Evolutionary conservation across 23 red algal genomes (phyloP).

Genomic region (Rhodosorus marinus): DNA sequence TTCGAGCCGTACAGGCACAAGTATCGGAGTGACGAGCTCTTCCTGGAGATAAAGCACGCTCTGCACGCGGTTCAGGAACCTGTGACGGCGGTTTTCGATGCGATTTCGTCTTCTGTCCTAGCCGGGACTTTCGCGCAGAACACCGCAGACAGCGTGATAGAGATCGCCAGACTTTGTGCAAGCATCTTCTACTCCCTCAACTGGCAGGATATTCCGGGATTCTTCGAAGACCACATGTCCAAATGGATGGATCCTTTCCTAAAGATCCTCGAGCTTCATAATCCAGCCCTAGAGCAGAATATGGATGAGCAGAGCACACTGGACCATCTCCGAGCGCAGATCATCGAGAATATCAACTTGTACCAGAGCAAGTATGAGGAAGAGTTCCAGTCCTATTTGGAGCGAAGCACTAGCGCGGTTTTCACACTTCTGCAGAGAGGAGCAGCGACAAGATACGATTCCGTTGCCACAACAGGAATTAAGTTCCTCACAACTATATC

Average conservation of each 20-base stretch:
- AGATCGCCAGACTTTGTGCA: constrained; percentile 12
- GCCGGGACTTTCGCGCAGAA: constrained; percentile 5
- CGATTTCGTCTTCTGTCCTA: neutral
- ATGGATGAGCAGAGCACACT: constrained; percentile 17
- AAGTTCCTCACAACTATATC: constrained; percentile 63
- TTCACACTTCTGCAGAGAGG: constrained; percentile 55
- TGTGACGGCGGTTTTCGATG: constrained; percentile 17
- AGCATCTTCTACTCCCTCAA: constrained; percentile 70
- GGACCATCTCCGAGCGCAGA: constrained; percentile 33
- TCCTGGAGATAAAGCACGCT: constrained; percentile 57
- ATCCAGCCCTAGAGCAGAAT: constrained; percentile 10
- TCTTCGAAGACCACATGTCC: constrained; percentile 81
- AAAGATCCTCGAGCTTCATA: constrained; percentile 31
- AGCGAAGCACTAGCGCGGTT: constrained; percentile 22
- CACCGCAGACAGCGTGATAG: constrained; percentile 13
- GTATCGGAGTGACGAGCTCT: constrained; percentile 61
- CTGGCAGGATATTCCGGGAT: constrained; percentile 90
- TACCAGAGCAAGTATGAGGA: constrained; percentile 86
- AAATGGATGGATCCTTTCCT: constrained; percentile 40
- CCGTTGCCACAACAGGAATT: constrained; percentile 64
- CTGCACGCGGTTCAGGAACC: constrained; percentile 25
- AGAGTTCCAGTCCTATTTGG: constrained; percentile 81
- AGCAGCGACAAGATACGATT: constrained; percentile 43
- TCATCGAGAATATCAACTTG: constrained; percentile 46
- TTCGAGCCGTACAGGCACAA: constrained; percentile 74